Evolutionary conservation across 257 asterid species (phyloP).

Genomic region (Dorcoceras hygrometricum): DNA sequence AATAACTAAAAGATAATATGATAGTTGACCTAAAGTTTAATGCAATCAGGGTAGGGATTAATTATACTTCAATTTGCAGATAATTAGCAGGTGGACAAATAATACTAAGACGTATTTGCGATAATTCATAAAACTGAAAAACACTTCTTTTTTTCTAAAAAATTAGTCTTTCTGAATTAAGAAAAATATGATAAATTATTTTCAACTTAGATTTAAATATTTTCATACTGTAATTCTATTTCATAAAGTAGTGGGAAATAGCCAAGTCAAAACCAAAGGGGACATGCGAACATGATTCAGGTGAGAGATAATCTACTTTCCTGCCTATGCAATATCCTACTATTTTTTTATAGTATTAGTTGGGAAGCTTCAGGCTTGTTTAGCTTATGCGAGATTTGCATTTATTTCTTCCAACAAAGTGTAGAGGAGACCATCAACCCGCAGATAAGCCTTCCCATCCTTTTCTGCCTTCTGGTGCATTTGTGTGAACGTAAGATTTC

Average conservation of each 20-base stretch:
- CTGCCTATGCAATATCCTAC: no score
- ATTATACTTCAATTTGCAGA: background rate
- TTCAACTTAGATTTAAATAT: no score
- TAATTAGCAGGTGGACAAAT: background rate
- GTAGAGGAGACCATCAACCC: background rate
- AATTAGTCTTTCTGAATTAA: no score
- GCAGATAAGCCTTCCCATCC: background rate
- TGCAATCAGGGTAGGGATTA: background rate
- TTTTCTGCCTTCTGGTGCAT: background rate
- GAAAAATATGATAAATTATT: no score
- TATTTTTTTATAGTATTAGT: background rate
- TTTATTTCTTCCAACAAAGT: background rate
- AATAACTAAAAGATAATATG: no score
- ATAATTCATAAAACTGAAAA: background rate
- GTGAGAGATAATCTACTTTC: background rate
- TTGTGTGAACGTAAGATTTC: background rate
- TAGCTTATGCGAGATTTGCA: background rate
- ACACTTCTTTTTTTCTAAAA: no score
- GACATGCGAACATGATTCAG: background rate
- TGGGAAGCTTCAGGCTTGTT: background rate
- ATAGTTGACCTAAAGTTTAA: background rate
- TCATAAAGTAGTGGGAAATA: background rate
- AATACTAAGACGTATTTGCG: background rate
- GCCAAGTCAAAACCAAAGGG: background rate
- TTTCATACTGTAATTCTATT: no score